phyloP scores from a whole-genome alignment of 2,329 filamentous ascomycete genomes.

The Aspergillus glaucus region DNA sequence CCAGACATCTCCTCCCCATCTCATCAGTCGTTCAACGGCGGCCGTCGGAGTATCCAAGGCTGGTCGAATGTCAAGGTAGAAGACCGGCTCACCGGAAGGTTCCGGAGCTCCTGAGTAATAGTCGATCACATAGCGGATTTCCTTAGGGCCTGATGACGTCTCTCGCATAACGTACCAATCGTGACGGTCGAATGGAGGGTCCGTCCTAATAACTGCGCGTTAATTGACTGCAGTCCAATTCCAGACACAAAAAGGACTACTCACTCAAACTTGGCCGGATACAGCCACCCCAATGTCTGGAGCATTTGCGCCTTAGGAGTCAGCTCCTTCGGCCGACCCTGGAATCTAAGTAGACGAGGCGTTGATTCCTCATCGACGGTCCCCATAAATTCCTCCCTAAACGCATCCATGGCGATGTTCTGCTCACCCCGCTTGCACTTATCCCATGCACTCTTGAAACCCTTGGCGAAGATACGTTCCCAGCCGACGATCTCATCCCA shows the following conservation, averaged over 20 bases:
- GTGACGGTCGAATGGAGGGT: conserved; percentile 90
- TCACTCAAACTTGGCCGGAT: conserved; percentile 72
- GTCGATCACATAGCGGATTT: conserved; percentile 93
- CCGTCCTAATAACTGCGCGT: conserved; percentile 47
- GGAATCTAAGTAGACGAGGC: conserved; percentile 77
- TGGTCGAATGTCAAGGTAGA: conserved; percentile 89
- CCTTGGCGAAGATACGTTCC: conserved; percentile 78
- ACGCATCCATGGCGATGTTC: conserved; percentile 51
- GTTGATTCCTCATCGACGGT: conserved; percentile 35
- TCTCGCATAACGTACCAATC: conserved; percentile 89
- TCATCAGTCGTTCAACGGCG: conserved; percentile 72
- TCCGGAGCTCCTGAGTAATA: conserved; percentile 85
- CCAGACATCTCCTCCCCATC: conserved; percentile 93
- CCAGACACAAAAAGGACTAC: conserved; percentile 18
- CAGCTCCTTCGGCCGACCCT: conserved; percentile 79
- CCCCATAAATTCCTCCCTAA: conserved; percentile 42
- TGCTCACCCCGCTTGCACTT: conserved; percentile 69
- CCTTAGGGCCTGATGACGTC: conserved; percentile 59
- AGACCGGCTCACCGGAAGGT: conserved; percentile 82
- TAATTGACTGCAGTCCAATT: background rate
- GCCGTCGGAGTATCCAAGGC: conserved; percentile 75
- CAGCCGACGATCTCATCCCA: conserved; percentile 93
- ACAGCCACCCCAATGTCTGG: conserved; percentile 70
- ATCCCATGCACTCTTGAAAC: conserved; percentile 65
- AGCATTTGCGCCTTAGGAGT: conserved; percentile 87